Conservation (phyloP, 352 stramenopile genomes). For the Globisporangium nodosum region DNA sequence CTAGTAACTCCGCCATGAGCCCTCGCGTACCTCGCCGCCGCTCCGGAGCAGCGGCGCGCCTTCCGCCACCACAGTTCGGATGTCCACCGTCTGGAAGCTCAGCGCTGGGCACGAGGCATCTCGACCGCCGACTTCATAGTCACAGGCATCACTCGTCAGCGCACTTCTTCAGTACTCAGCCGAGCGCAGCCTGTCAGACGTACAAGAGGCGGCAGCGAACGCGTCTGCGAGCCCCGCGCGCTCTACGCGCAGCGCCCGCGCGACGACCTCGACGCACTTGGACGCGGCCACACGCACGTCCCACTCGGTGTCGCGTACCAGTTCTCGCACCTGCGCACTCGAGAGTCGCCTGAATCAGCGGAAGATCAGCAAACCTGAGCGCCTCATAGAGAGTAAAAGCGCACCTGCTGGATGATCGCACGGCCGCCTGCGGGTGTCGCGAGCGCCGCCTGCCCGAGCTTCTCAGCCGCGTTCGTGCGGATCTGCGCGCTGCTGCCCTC, state of each 20-base stretch:
- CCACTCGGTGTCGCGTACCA: conserved; percentile 55
- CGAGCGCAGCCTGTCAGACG: conserved; percentile 1
- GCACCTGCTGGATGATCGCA: conserved; percentile 19
- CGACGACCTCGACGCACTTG: conserved; percentile 56
- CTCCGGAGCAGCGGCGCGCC: conserved; percentile 66
- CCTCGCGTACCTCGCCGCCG: conserved; percentile 52
- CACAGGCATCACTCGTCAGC: not conserved
- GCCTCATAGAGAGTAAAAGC: too few species aligned
- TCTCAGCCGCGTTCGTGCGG: conserved; percentile 61
- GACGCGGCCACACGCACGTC: conserved; percentile 68
- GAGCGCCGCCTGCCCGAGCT: conserved; percentile 55
- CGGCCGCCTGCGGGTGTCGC: conserved; percentile 37
- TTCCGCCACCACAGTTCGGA: conserved; percentile 47
- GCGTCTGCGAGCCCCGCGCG: conserved; percentile 18
- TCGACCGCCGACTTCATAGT: conserved; percentile 33
- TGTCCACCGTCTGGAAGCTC: conserved; percentile 52
- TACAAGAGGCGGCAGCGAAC: conserved; percentile 47
- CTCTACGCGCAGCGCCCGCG: conserved; percentile 27
- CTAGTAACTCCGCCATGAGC: not conserved
- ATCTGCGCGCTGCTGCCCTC: conserved; percentile 69
- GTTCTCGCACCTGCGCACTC: conserved; percentile 18
- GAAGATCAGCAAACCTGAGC: too few species aligned
- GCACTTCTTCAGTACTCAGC: not conserved
- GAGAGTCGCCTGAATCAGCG: too few species aligned
- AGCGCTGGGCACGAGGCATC: conserved; percentile 32